Percentiles rank a stretch among this genome's conserved stretches.
Evolutionary conservation across 352 stramenopile genomes (phyloP).

Genomic region (Phytophthora nicotianae): DNA sequence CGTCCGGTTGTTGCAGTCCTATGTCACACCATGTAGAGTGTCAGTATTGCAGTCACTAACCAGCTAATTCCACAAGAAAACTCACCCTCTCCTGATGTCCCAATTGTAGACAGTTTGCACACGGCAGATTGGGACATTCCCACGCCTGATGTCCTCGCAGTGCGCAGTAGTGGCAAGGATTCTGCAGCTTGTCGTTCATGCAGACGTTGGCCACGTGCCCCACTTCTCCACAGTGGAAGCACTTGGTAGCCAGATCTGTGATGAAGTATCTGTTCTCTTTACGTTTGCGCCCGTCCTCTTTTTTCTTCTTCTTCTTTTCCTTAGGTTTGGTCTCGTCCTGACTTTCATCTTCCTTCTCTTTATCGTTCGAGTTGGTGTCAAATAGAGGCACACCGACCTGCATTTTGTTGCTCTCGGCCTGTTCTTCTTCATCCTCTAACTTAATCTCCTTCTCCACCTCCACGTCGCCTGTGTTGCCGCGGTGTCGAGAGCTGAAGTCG

Average conservation of each 20-base stretch:
- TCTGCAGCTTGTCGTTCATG: constrained; percentile 73
- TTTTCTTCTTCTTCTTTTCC: constrained; percentile 33
- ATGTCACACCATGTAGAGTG: neutral
- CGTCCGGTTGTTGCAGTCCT: constrained; percentile 66
- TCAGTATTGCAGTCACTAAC: constrained; percentile 1
- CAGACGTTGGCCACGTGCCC: constrained; percentile 80
- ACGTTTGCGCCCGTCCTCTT: constrained; percentile 47
- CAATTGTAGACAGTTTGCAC: constrained; percentile 66
- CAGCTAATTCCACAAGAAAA: neutral
- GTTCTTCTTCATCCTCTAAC: constrained; percentile 33
- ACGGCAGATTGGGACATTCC: constrained; percentile 73
- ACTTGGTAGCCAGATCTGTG: constrained; percentile 84
- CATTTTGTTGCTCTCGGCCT: constrained; percentile 29
- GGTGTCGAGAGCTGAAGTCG: constrained; percentile 79
- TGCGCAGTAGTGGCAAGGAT: constrained; percentile 83
- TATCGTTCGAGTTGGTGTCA: constrained; percentile 14
- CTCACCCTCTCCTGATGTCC: constrained; percentile 66
- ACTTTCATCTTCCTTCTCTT: constrained; percentile 12
- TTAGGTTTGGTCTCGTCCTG: constrained; percentile 21
- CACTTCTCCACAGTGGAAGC: constrained; percentile 83
- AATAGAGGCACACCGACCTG: constrained; percentile 65
- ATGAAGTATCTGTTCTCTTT: constrained; percentile 82
- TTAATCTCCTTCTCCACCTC: constrained; percentile 52
- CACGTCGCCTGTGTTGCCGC: constrained; percentile 54
- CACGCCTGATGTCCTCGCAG: constrained; percentile 73